Base-by-base conservation (phyloP, 106 monocot genomes). In the Iris macrosiphon region DNA sequence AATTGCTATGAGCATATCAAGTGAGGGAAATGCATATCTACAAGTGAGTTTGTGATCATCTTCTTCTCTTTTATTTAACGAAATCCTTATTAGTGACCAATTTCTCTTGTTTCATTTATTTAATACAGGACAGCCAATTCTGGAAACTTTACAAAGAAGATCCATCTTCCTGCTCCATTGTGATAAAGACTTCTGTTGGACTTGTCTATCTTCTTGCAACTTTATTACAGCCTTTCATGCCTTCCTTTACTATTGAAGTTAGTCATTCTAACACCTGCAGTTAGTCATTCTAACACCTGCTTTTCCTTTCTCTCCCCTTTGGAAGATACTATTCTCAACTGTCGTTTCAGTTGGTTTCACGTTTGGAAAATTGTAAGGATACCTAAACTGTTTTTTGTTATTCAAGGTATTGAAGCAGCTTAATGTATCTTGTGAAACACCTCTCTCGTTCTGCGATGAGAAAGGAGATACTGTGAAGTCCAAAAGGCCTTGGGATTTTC, bases 171-270 rank as follows among this genome's bases (percentile, higher is more conserved):
- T 92, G 91, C 55, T 69, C 81, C 12, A 61, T 76, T 64, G 91
- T 92, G 37, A 76, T 92, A 65, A 96, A 75, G 71, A 90, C 96
- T 53, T 77, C 96, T 22, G 82, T 57, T 41, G 96, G 96, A 31
- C 76, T 96, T 65, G 96, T 96, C 1, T 80, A 86, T 59, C 79
- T 96, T 50, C 82, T 96, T 69, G 89, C 96, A 38, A 75, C 76
- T 52, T 59, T 96, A 51, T 67, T 96, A 38, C 89, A 96, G 61
- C 96, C 96, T 62, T 96, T 90, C 52, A 96, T 96, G 79, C 96
- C 96, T 13, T 96, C 96, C 14, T 96, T 96, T 67, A 80, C 96
- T 39, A 38, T 32, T 57, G 86, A 90, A 77, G 96, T 90, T 68
- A 74, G 31, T 65, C 32, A 46, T 34, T 21, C 28, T 11, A 40